These are phyloP conservation scores for Trichoderma virens DNA, from an alignment of 495 filamentous ascomycete species.

Conservation along the genomic window DNA sequence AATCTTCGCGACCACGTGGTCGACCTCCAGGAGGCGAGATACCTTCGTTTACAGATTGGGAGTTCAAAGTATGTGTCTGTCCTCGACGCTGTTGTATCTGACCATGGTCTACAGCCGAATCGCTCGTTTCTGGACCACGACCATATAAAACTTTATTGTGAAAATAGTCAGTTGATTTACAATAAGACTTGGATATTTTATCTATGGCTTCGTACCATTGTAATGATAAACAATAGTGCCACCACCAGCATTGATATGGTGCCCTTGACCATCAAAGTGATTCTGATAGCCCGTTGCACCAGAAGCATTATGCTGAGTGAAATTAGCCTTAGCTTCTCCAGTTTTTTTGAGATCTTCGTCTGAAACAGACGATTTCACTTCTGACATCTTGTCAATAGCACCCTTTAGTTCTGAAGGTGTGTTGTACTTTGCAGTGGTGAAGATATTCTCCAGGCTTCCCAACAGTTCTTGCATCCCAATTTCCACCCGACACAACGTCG, in stretches of 20 bases:
- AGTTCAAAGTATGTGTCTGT: not conserved
- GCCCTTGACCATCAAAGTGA: not conserved
- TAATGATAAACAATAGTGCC: not conserved
- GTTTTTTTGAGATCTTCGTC: not conserved
- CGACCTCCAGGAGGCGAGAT: not conserved
- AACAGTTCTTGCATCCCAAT: not conserved
- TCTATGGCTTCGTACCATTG: not conserved
- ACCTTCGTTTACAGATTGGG: not conserved
- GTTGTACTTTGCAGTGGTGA: not conserved
- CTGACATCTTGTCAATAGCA: not conserved
- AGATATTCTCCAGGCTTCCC: not conserved
- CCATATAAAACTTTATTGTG: too few relatives aligned
- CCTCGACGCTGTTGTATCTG: not conserved
- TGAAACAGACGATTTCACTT: not conserved
- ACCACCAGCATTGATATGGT: not conserved
- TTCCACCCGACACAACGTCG: not conserved
- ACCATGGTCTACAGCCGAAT: too few relatives aligned
- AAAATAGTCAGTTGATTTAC: too few relatives aligned
- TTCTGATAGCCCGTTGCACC: not conserved
- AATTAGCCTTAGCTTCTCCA: too few relatives aligned
- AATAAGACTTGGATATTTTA: not conserved
- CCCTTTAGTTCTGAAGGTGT: not conserved
- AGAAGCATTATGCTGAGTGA: not conserved
- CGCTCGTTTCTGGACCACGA: too few relatives aligned
- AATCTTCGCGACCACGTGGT: slow-evolving; percentile 13